Evolutionary conservation across 495 filamentous ascomycete species (phyloP).

Genomic region (Evernia prunastri): DNA sequence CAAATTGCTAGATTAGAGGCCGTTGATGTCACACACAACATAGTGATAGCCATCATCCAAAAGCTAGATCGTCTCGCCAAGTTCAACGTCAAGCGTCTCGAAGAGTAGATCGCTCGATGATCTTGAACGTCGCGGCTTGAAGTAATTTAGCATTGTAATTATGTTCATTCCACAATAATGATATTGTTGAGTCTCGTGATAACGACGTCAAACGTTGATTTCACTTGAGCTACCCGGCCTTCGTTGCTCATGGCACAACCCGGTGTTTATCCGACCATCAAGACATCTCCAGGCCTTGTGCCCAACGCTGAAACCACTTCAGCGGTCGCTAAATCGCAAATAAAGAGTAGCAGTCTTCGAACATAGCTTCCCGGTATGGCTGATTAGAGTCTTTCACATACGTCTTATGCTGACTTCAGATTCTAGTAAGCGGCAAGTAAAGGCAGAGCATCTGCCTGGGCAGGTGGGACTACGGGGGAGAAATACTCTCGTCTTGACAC

Average conservation of each 20-base stretch:
- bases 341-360: not conserved
- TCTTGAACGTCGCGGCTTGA: not conserved
- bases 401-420: not conserved
- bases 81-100: not conserved
- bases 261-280: not conserved
- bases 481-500: conserved; percentile 6
- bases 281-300: not conserved
- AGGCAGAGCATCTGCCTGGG: conserved; percentile 3
- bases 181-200: no score
- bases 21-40: not conserved
- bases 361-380: not conserved
- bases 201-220: no score
- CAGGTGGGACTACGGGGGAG: conserved; percentile 1
- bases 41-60: not conserved
- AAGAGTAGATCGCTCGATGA: not conserved
- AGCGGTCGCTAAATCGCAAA: not conserved
- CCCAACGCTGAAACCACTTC: not conserved
- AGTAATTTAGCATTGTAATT: no score
- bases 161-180: no score
- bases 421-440: not conserved
- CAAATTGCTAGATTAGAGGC: not conserved
- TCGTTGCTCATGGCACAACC: not conserved
- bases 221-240: not conserved
- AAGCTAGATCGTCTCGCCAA: not conserved
- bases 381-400: not conserved